Evolutionary conservation across 371 early-diverging fungal species (phyloP), one percentile per base, ranked within the genome.

Genomic region (Smittium culicis): DNA sequence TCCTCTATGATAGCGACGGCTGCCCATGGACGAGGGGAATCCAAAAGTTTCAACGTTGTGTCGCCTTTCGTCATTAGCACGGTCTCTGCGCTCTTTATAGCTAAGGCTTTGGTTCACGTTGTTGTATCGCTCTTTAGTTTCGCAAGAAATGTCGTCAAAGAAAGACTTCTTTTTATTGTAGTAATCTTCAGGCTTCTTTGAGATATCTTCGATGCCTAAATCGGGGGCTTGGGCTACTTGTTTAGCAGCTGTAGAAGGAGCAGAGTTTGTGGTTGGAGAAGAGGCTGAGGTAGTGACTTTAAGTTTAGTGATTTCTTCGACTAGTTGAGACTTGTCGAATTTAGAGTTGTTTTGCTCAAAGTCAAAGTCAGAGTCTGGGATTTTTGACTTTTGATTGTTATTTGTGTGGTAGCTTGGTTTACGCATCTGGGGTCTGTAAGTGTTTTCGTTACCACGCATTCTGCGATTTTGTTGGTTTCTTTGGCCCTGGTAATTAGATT

Each of bases 71-170:
- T 91, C 90, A 28, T 85, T 83, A 76, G 82, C 81, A 60, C 87
- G 85, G 60, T 84, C 83, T 35, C 92, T 85, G 67, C 93, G 87
- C 68, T 90, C 85, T 55, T 76, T 77, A 34, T 70, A 66, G 66
- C 77, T 74, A 69, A 79, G 67, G 33, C 77, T 80, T 33, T 77
- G 79, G 59, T 82, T 85, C 63, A 68, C 80, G 72, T 72, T 68
- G 62, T 78, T 80, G 28, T 77, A 74, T n/a, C 93, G 85, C 71
- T 95, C 96, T 75, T 91, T 93, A 34, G 89, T 84, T 74, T 96
- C 96, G 73, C 94, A 94, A 29, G 96, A 96, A 71, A 97, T 97
- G 74, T 96, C 88, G 72, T 97, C 98, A 81, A 97, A 97, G 82
- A 95, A 96, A 33, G 91, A 90, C 64, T 84, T 83, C 27, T 75